phyloP scores from a whole-genome alignment of 2,329 filamentous ascomycete species.

The Chaetomium strumarium region DNA sequence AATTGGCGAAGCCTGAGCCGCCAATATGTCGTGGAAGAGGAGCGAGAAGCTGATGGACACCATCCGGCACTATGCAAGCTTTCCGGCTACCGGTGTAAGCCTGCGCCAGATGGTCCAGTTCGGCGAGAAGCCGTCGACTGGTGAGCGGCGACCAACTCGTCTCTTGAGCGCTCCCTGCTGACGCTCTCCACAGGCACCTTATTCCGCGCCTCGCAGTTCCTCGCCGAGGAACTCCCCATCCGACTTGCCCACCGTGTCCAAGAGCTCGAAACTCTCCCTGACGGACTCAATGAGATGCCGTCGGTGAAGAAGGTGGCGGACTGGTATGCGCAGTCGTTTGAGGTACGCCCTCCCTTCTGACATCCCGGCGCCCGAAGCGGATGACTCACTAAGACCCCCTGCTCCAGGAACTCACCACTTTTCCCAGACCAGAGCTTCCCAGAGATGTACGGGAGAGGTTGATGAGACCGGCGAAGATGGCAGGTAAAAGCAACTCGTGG shows the following conservation, averaged over 20 bases:
- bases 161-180: constrained; percentile 1
- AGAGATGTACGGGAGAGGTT: constrained; percentile 73
- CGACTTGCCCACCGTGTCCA: constrained; percentile 93
- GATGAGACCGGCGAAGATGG: constrained; percentile 56
- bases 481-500: constrained; percentile 53
- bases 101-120: constrained; percentile 99
- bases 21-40: constrained; percentile 87
- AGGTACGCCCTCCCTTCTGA: constrained; percentile 54
- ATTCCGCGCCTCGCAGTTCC: constrained; percentile 95
- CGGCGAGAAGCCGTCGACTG: constrained; percentile 85
- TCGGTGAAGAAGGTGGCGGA: constrained; percentile 92
- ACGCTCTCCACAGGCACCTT: constrained; percentile 62
- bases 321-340: constrained; percentile 99
- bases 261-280: constrained; percentile 84
- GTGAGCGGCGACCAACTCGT: constrained; percentile 43
- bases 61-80: constrained; percentile 95
- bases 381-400: constrained; percentile 27
- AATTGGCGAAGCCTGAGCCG: constrained; percentile 26
- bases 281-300: constrained; percentile 96
- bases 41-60: constrained; percentile 89
- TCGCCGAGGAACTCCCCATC: constrained; percentile 96
- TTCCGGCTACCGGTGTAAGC: constrained; percentile 93
- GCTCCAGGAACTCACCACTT: constrained; percentile 79
- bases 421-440: constrained; percentile 71
- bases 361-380: constrained; percentile 2